Base-by-base conservation (phyloP, 441 rosid genomes). In the Pelargonium australe region DNA sequence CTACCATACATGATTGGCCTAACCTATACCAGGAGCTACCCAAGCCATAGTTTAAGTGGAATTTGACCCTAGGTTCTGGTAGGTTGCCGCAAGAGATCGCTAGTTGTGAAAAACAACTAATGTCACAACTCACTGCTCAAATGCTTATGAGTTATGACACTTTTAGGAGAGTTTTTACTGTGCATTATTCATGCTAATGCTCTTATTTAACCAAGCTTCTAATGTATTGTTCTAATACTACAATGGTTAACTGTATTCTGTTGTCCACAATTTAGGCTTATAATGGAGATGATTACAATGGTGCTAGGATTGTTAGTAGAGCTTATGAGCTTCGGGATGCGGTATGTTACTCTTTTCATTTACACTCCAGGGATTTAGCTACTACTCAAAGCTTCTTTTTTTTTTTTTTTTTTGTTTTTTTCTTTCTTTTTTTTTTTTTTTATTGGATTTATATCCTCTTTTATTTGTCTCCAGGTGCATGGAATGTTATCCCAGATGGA, bases 401-500 rank as follows among this genome's bases (percentile, higher is more conserved):
- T 16, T 61, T 66, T 63, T 68, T 40, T 49, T 20, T 20, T 20
- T 20, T 20, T 0, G 31, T 16, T 61, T 66, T 63, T 68, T 40
- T 49, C n/a, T n/a, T n/a, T n/a, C n/a, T n/a, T 20, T 20, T 20
- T 20, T 20, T 0, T 41, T 16, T 61, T 66, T 63, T 68, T 40
- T 49, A 16, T 70, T 34, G 47, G 57, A 70, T 62, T 16, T 19
- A 47, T n/a, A 37, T 4, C 55, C 17, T 7, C n/a, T 31, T 71
- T 63, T 69, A 49, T 57, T 13, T 64, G 68, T 67, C 64, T 75
- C 68, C 81, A 95, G 99, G 99, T 95, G 70, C 89, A 89, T 65
- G 97, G 97, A 75, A 92, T 95, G 99, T 77, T 95, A 67, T 86
- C 99, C 20, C 97, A 95, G 80, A 92, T 95, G 97, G 99, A 95